Evolutionary conservation across 805 yeast genomes (phyloP), one percentile per base, ranked within the genome.

Genomic region (Candida nanaspora): DNA sequence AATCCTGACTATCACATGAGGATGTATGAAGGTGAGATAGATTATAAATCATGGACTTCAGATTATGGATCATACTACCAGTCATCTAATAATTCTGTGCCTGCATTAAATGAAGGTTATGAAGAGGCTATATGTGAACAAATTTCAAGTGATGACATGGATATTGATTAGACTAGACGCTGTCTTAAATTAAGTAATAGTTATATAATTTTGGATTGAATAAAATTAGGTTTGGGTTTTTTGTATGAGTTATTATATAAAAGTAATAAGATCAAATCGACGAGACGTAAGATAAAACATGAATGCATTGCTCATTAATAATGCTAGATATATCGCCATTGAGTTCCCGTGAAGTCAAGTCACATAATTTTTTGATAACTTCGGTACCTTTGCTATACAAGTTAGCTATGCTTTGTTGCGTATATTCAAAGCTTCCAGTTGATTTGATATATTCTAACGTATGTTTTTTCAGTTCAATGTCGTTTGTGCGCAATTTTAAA

Each of bases 401-500:
- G 8, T 46, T 49, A 2, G 32, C 38, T 15, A 72, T 46, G 4
- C 60, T 53, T n/a, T 49, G 40, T 25, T 46, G 46, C 23, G 69
- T 57, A 46, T 74, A 70, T 10, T 61, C 59, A 35, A 76, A 67
- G 39, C 73, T 66, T 7, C 57, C 52, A 1, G 74, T 57, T 6
- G 46, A 48, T 33, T 63, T 58, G 62, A 82, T 59, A 41, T 70
- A 66, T 10, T 59, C 56, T 14, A 82, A 58, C 1, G 82, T 81
- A 35, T 69, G 65, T 37, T 54, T 55, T 55, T 82, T 82, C 38
- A 74, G 50, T 7, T 66, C 64, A 3, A 48, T 53, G 51, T 80
- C 81, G 1, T 57, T 51, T 0, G 88, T 78, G 35, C 69, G 70
- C 48, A 70, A 66, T 42, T 65, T 67, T 41, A 82, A 57, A n/a